Evolutionary conservation across 2,329 filamentous ascomycete genomes (phyloP).

Genomic region (Didymella lethalis): DNA sequence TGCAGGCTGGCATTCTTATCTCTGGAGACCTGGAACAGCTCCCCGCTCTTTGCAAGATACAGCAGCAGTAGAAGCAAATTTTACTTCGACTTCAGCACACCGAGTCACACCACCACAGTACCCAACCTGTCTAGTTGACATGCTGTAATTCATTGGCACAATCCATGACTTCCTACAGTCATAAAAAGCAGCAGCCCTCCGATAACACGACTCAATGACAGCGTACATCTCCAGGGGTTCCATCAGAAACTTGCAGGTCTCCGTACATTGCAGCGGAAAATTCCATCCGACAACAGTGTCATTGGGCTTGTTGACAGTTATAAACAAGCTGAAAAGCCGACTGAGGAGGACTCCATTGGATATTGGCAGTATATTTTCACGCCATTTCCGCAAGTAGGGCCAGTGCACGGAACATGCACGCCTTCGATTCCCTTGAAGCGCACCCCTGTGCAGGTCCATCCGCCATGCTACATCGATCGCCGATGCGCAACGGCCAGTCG

Average conservation of each 20-base stretch:
- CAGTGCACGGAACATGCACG: constrained; percentile 8
- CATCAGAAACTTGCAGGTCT: neutral
- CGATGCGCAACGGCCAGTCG: constrained; percentile 12
- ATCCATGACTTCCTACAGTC: neutral
- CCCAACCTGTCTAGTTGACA: neutral
- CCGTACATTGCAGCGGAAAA: neutral
- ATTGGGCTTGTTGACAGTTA: neutral
- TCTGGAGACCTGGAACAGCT: neutral
- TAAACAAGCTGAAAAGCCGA: neutral
- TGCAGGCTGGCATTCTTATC: neutral
- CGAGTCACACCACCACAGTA: neutral
- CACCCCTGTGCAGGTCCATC: constrained; percentile 15
- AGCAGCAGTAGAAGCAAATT: neutral
- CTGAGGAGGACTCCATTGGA: constrained; percentile 4
- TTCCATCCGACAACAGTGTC: neutral
- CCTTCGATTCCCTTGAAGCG: constrained; percentile 3
- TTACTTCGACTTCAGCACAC: neutral
- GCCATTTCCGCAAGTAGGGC: constrained; percentile 7
- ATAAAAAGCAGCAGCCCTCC: neutral
- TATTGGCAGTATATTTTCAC: neutral
- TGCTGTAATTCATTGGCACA: neutral
- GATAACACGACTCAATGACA: neutral
- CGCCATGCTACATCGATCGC: constrained; percentile 17
- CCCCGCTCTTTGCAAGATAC: neutral
- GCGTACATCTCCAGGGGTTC: neutral